Evolutionary conservation across 257 asterid species (phyloP).

Genomic region (Gynochthodes officinalis): DNA sequence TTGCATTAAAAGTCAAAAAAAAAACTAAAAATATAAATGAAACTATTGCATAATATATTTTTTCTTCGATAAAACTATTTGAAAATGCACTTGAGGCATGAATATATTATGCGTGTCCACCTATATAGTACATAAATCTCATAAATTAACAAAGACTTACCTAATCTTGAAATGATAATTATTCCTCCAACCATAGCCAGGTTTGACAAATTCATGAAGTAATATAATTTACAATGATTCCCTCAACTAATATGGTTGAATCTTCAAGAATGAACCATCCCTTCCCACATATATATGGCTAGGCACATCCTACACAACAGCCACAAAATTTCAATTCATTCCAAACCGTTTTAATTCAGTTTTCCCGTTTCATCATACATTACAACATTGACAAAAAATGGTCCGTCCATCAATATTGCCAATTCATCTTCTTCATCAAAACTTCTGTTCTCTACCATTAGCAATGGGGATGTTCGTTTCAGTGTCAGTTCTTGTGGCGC

Average conservation of each 20-base stretch:
- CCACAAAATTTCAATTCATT: not conserved
- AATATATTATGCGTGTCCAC: no score
- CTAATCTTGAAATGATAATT: constrained; percentile 3
- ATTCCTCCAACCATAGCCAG: not conserved
- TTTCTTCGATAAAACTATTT: no score
- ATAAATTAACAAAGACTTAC: not conserved
- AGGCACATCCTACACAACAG: no score
- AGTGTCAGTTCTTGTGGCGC: constrained; percentile 43
- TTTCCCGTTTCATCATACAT: no score
- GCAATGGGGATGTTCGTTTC: constrained; percentile 59
- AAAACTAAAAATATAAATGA: no score
- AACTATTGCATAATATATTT: no score
- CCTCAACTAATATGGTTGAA: constrained; percentile 10
- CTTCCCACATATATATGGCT: no score
- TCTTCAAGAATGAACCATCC: not conserved
- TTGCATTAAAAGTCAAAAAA: no score
- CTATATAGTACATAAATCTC: no score
- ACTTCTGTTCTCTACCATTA: constrained; percentile 37
- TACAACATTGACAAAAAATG: no score
- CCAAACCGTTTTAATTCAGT: not conserved
- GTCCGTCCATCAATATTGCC: constrained; percentile 50
- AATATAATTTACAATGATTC: not conserved
- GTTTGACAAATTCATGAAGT: not conserved
- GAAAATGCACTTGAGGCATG: no score
- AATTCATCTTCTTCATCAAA: constrained; percentile 16